These are phyloP conservation scores for Chlorella sorokiniana DNA, from an alignment of 139 green algal genomes.

Conservation along the genomic window DNA sequence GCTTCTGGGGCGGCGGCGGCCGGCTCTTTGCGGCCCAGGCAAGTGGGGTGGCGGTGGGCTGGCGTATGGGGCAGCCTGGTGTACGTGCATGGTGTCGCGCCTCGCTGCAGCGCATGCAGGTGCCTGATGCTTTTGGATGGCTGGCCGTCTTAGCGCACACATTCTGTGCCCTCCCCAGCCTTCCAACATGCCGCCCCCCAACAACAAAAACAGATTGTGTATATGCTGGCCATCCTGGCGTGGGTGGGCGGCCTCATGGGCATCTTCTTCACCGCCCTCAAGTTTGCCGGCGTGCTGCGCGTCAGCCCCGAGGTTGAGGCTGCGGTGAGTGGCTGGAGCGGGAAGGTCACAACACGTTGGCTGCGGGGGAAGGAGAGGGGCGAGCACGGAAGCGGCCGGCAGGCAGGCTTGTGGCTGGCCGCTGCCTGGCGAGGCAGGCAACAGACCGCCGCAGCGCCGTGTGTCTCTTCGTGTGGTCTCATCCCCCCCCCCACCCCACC, in stretches of 20 bases:
- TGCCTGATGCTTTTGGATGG: not conserved
- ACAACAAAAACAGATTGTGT: conserved; percentile 36
- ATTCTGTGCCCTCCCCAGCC: not conserved
- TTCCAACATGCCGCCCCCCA: not conserved
- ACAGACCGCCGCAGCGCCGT: not conserved
- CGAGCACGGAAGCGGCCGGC: not conserved
- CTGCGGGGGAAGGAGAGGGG: too few species aligned
- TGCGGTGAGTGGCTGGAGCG: not conserved
- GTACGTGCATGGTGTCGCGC: not conserved
- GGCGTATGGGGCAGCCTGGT: not conserved
- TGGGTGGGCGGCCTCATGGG: conserved; percentile 70
- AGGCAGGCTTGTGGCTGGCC: too few species aligned
- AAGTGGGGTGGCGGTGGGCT: not conserved
- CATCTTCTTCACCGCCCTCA: conserved; percentile 73
- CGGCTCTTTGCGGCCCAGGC: conserved; percentile 66
- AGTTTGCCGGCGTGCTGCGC: conserved; percentile 64
- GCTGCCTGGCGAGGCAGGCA: not conserved
- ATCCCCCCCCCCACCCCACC: not conserved
- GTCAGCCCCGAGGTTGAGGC: conserved; percentile 41
- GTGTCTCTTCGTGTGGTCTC: not conserved
- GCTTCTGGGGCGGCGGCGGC: conserved; percentile 65
- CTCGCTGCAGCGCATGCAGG: not conserved
- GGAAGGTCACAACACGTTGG: too few species aligned
- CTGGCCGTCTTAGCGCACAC: too few species aligned
- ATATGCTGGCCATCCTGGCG: conserved; percentile 56